Evolutionary conservation across 225 moss, liverwort and hornwort species (phyloP), one percentile per base, ranked within the genome.

Genomic region (Bryum argenteum): DNA sequence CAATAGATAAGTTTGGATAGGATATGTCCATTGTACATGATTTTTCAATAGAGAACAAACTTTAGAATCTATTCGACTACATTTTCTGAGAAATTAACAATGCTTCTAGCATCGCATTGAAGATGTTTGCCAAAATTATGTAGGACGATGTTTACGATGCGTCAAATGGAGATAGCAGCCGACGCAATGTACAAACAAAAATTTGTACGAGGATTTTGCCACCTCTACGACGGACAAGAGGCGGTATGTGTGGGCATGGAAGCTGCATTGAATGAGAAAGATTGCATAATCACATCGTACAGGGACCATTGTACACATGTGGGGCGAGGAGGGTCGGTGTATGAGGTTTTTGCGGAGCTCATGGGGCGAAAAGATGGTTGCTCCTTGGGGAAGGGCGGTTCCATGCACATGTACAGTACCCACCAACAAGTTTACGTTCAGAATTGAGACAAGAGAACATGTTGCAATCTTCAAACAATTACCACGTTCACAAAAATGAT

Each of bases 211-310:
- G 67, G 53, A 0, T 56, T 56, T 22, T 43, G 22, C 11, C 56
- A 56, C 23, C 68, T 69, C 14, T 69, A 55, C 8, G 55, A 69
- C 17, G 66, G 52, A 17, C 65, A 65, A 23, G 65, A 65, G 48
- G 65, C 48, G 0, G 65, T 65, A 5, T 65, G 65, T 10, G 65
- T 58, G 11, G 58, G 28, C 58, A 58, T 58, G 33, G 58, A 58
- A 58, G 33, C 58, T 6, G 28, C 58, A 6, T 26, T 58, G 28
- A 58, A 58, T 14, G 58, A 58, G 33, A 58, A 58, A 16, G 58
- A 58, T 58, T 58, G 58, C 58, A 58, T 33, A 5, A 58, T 28
- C 58, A 58, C 58, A 7, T 58, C 58, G 6, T 58, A 28, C 26
- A 33, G 58, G 58, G 54, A 54, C 54, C 54, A 54, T 54, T 54